A percentile compares a stretch with the other conserved stretches of the same genome.
Conservation (phyloP, 1,284 basidiomycete genomes). For the Athelia psychrophila region DNA sequence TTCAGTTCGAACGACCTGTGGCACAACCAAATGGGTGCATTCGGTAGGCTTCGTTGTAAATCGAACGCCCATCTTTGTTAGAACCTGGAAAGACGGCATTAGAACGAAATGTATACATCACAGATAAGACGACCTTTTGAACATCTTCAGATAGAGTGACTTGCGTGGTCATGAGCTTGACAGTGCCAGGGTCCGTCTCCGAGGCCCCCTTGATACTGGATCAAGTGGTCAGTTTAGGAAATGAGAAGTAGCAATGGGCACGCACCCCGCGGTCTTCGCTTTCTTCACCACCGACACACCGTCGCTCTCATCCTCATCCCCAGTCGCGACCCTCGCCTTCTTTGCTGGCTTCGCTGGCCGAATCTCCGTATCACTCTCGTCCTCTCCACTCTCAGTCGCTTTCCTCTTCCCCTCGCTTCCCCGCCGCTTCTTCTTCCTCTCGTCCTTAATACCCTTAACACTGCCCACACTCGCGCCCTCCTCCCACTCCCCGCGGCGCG, state of each 20-base stretch:
- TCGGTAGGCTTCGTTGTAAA: slow-evolving; percentile 57
- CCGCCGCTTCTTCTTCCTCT: slow-evolving; percentile 13
- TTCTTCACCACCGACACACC: background rate
- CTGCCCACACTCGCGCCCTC: slow-evolving; percentile 10
- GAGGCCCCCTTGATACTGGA: slow-evolving; percentile 2
- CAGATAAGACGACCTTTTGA: slow-evolving; percentile 40
- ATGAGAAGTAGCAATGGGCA: background rate
- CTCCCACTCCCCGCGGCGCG: slow-evolving; percentile 24
- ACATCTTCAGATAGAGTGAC: slow-evolving; percentile 51
- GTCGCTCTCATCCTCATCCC: background rate
- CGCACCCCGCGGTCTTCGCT: background rate
- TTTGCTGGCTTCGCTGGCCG: background rate
- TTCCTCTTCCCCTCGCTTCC: background rate
- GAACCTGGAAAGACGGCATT: slow-evolving; percentile 34
- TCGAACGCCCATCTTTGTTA: slow-evolving; percentile 62
- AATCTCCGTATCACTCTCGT: background rate
- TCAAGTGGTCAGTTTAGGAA: background rate
- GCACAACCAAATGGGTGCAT: slow-evolving; percentile 75
- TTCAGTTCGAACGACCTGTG: slow-evolving; percentile 71
- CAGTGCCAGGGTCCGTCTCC: slow-evolving; percentile 7
- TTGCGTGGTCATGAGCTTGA: slow-evolving; percentile 61
- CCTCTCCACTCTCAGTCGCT: background rate
- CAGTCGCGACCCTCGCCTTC: background rate
- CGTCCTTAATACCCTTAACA: background rate
- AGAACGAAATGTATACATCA: background rate